Percentiles rank a stretch among this genome's conserved stretches.
phyloP scores from a whole-genome alignment of 805 yeast species.

The Hanseniaspora jakobsenii region DNA sequence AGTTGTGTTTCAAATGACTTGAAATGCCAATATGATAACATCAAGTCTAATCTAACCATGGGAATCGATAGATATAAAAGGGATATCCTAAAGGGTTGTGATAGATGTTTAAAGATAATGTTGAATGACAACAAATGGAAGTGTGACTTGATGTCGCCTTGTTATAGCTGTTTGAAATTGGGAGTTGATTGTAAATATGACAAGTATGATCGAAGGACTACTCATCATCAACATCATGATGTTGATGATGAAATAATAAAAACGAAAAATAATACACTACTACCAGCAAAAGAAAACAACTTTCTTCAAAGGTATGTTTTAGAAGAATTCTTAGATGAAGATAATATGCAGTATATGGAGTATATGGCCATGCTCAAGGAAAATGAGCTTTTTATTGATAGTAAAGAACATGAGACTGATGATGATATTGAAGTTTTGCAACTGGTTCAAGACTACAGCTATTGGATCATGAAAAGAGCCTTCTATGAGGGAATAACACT shows the following conservation, averaged over 20 bases:
- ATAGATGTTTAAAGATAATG: constrained; percentile 11
- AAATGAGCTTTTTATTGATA: constrained; percentile 5
- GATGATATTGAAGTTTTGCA: constrained; percentile 18
- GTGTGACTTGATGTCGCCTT: constrained; percentile 13
- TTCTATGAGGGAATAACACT: constrained; percentile 18
- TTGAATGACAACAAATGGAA: background rate
- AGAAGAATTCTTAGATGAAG: constrained; percentile 6
- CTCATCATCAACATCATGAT: no score
- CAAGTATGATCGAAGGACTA: background rate
- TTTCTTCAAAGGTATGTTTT: constrained; percentile 4
- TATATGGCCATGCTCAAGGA: constrained; percentile 6
- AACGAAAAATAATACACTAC: no score
- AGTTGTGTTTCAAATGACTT: constrained; percentile 25
- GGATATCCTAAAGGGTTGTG: constrained; percentile 9
- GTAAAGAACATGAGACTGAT: constrained; percentile 7
- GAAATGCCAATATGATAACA: constrained; percentile 21
- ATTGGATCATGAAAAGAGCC: constrained; percentile 23
- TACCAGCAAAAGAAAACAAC: no score
- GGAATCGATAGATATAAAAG: constrained; percentile 7
- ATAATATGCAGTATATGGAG: background rate
- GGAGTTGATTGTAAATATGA: constrained; percentile 13
- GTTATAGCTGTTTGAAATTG: constrained; percentile 10
- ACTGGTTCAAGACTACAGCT: constrained; percentile 25
- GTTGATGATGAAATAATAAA: no score
- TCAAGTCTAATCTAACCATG: background rate